Conservation (phyloP, 768 basidiomycete genomes). For the Crucibulum laeve region DNA sequence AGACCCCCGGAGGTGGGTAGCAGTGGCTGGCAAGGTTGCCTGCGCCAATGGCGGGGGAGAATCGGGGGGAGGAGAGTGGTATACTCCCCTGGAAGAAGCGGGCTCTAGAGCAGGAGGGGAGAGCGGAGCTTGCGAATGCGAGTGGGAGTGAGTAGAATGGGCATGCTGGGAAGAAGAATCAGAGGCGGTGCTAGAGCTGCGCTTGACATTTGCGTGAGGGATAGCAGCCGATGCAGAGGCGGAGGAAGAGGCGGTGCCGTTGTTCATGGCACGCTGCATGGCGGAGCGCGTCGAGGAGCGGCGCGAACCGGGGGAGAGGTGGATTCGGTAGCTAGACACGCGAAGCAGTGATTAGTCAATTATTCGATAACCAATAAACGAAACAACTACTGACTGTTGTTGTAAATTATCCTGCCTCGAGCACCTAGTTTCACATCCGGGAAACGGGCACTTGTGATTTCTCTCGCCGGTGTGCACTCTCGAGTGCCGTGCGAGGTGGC, state of each 20-base stretch:
- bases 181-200: no score
- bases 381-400: constrained; percentile 42
- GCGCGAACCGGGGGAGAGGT: constrained; percentile 76
- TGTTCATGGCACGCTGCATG: constrained; percentile 36
- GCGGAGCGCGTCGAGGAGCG: constrained; percentile 63
- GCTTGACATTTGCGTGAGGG: no score
- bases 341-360: background rate
- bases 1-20: constrained; percentile 23
- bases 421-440: constrained; percentile 90
- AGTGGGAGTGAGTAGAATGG: no score
- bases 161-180: no score
- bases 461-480: constrained; percentile 89
- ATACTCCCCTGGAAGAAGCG: constrained; percentile 24
- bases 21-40: constrained; percentile 42
- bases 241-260: constrained; percentile 18
- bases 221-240: constrained; percentile 13
- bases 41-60: constrained; percentile 53
- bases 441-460: constrained; percentile 91
- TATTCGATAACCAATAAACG: background rate
- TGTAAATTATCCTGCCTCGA: constrained; percentile 87
- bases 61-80: constrained; percentile 42
- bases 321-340: constrained; percentile 65
- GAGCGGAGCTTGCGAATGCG: constrained; percentile 25
- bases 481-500: constrained; percentile 85
- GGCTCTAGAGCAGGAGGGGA: constrained; percentile 44